These are phyloP conservation scores for Lobosporangium transversale DNA, from an alignment of 192 early-diverging fungal genomes.

Conservation along the genomic window DNA sequence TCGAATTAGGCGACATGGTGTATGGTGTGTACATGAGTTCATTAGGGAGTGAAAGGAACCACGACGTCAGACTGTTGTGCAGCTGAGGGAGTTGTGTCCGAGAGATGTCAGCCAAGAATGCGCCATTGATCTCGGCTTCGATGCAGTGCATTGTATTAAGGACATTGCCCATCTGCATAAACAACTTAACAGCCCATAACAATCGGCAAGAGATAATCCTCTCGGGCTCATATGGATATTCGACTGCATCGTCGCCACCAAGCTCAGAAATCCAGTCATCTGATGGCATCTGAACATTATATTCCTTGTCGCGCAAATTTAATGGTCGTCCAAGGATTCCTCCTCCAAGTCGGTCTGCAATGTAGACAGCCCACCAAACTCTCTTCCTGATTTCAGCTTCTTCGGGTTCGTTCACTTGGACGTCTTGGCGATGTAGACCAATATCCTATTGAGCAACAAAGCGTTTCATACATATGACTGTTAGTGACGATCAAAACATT, in stretches of 20 bases:
- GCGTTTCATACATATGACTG: too few species aligned
- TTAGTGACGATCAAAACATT: too few species aligned
- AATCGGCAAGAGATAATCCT: constrained; percentile 45
- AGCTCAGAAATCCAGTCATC: constrained; percentile 42
- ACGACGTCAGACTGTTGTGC: constrained; percentile 56
- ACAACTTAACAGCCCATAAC: constrained; percentile 47
- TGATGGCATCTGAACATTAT: constrained; percentile 52
- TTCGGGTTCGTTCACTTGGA: constrained; percentile 43
- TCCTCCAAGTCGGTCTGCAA: constrained; percentile 47
- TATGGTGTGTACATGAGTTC: constrained; percentile 63
- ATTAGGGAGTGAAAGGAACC: constrained; percentile 59
- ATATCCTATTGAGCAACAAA: constrained; percentile 44
- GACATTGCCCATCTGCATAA: constrained; percentile 52
- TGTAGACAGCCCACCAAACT: constrained; percentile 51
- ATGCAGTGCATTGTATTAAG: constrained; percentile 52
- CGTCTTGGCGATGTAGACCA: constrained; percentile 50
- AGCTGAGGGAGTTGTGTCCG: constrained; percentile 46
- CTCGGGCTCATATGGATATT: constrained; percentile 49
- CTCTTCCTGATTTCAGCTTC: constrained; percentile 49
- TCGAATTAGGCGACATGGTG: constrained; percentile 53
- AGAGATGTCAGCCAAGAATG: constrained; percentile 49
- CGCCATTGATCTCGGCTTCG: constrained; percentile 49
- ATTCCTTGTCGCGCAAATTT: constrained; percentile 51
- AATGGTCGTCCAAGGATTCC: constrained; percentile 47
- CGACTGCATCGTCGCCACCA: constrained; percentile 41